These are phyloP conservation scores for Rhizoclosmatium sp. DNA, from an alignment of 192 early-diverging fungal genomes.

Conservation along the genomic window DNA sequence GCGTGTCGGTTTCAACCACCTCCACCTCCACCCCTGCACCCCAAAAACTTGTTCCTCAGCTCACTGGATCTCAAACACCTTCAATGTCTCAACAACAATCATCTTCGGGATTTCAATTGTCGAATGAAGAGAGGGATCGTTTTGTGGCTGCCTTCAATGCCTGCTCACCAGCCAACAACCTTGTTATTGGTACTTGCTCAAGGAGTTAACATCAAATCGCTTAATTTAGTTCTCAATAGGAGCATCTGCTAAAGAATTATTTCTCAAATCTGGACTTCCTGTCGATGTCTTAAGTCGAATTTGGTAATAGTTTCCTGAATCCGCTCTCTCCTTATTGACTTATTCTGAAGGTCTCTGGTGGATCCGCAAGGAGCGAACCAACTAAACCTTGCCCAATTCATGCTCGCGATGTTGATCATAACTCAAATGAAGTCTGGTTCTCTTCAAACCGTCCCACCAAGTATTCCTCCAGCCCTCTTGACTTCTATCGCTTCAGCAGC, in stretches of 20 bases:
- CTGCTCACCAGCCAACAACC: conserved; percentile 63
- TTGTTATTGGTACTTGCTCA: conserved; percentile 35
- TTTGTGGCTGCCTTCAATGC: conserved; percentile 69
- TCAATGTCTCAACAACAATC: conserved; percentile 19
- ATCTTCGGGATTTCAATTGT: conserved; percentile 18
- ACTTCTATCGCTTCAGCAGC: conserved; percentile 43
- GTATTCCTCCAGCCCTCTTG: conserved; percentile 72
- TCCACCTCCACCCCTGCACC: conserved; percentile 22
- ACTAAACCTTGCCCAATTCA: conserved; percentile 83
- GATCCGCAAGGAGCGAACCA: conserved; percentile 76
- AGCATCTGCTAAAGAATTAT: conserved; percentile 75
- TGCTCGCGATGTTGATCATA: conserved; percentile 90
- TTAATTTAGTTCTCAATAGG: conserved; percentile 43
- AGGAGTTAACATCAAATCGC: neutral
- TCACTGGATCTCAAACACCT: neutral
- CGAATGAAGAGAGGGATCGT: conserved; percentile 63
- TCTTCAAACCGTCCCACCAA: conserved; percentile 70
- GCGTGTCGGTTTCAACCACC: conserved; percentile 36
- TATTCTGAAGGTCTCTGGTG: conserved; percentile 67
- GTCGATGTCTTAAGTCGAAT: conserved; percentile 78
- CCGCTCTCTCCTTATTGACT: neutral
- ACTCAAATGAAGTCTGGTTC: conserved; percentile 79
- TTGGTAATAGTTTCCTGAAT: conserved; percentile 63
- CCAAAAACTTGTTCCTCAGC: neutral
- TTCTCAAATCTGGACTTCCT: conserved; percentile 83